phyloP scores from a whole-genome alignment of 2,329 filamentous ascomycete genomes.

The Fusarium chaquense region DNA sequence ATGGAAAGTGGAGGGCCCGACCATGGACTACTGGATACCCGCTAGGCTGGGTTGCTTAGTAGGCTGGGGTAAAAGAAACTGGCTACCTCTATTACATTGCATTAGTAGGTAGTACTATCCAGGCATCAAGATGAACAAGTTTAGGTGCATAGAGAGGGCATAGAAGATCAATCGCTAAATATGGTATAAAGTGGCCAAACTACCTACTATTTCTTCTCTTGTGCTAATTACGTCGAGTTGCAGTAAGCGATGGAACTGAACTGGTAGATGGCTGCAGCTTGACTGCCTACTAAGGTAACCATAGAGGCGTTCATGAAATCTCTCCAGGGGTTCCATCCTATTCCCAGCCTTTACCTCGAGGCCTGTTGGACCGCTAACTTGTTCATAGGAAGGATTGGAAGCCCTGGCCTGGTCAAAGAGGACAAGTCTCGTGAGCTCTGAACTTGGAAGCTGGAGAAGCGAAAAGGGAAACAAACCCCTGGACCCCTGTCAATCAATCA shows the following conservation, averaged over 20 bases:
- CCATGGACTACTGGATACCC: background rate
- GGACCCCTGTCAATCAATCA: conserved; percentile 31
- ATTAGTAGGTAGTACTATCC: background rate
- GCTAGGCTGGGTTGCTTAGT: conserved; percentile 5
- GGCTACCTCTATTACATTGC: background rate
- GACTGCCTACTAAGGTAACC: background rate
- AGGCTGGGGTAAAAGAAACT: background rate
- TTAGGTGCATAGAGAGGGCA: background rate
- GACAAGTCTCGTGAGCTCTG: conserved; percentile 27
- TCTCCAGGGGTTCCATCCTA: conserved; percentile 2
- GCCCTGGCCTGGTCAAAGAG: conserved; percentile 15
- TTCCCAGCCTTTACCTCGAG: background rate
- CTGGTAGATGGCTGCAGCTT: conserved; percentile 20
- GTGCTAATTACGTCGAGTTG: background rate
- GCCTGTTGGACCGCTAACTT: conserved; percentile 9
- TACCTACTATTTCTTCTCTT: background rate
- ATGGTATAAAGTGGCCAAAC: background rate
- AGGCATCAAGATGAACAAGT: background rate
- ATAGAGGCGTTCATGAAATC: background rate
- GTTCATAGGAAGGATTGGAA: conserved; percentile 11
- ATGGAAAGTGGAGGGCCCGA: conserved; percentile 40
- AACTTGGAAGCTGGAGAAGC: conserved; percentile 31
- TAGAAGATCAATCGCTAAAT: background rate
- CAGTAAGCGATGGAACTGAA: conserved; percentile 7
- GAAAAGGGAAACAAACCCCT: conserved; percentile 8